Base-by-base conservation (phyloP, 2,329 filamentous ascomycete genomes). In the Akanthomyces lecanii region DNA sequence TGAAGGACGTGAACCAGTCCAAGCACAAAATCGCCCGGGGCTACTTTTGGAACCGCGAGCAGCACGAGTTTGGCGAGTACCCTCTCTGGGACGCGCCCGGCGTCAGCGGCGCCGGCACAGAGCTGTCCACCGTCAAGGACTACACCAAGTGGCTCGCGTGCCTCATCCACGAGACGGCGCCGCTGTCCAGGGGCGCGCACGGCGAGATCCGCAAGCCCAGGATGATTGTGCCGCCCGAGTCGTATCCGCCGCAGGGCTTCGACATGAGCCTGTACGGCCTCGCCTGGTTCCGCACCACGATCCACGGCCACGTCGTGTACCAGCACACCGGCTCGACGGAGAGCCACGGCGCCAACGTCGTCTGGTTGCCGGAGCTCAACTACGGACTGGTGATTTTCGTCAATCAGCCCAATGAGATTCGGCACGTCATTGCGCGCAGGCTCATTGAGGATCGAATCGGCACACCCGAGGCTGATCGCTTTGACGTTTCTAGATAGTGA, bases 91-190 rank as follows among this genome's bases (percentile, higher is more conserved):
- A 68, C 3, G 61, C 68, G 12, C 59, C 63, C 28, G 75, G 73
- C 67, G 65, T 73, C 42, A 74, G 74, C 65, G 78, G 78, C 16
- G 78, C 78, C 1, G 79, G 77, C 2, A 73, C 71, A 11, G 69
- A 77, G 53, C 70, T 84, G 25, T 80, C 78, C 30, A 82, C 76
- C 52, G 80, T 80, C 1, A 61, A 74, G 8, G 82, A 85, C 71
- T 85, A 82, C 67, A 69, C 76, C 1, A 78, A 77, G 66, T 87
- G 83, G 83, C 66, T 85, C 3, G 71, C 73, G 25, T 80, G 78
- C 28, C 71, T 85, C 33, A 70, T 86, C 21, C 68, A 74, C n/a
- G 47, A 69, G 57, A 45, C 62, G 0, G 61, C 54, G 5, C 71
- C 71, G 11, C 66, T 75, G 18, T 71, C 71, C 0, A 42, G 63